Base-by-base conservation (phyloP, 257 asterid genomes). In the Vinca minor region DNA sequence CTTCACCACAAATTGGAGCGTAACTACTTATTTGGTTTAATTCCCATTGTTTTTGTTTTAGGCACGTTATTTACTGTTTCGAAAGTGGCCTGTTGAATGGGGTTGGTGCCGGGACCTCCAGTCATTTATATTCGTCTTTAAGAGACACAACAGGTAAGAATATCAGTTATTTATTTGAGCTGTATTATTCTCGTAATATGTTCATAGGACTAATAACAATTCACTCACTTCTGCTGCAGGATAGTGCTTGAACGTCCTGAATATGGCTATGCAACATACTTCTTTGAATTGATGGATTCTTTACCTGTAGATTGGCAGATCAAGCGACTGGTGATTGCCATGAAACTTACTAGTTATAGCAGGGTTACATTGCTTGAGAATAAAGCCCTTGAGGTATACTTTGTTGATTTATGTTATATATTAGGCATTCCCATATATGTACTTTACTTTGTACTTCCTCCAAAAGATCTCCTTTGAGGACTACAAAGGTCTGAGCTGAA, bases 171-270 rank as follows among this genome's bases (percentile, higher is more conserved):
- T 47, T 50, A 5, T 15, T 25, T 41, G 4, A 65, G 23, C 67
- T 66, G 21, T 56, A 18, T 20, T 48, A 58, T 49, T 42, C 39
- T 71, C 44, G 5, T 29, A 49, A 23, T 61, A 56, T 48, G 36
- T 61, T 69, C 15, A 47, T 42, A 52, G 49, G 56, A 52, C 36
- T 47, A 44, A 64, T 44, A 28, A 28, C 44, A 3, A 25, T 36
- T 60, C 18, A 58, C 49, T 77, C 55, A 35, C 69, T 49, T 74
- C 66, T 55, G 34, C 66, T 77, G 65, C 88, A 89, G 96, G 88
- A 85, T 93, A 64, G 98, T 93, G 79, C 95, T 93, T 61, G 98
- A 93, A 77, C 98, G 96, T 21, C 98, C 98, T 25, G 98, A 89
- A 70, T 93, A 93, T 79, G 98, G 98, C 49, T 87, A 77, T 68